Conservation (phyloP, 2,329 filamentous ascomycete species). For the Sarocladiaceae sp. region DNA sequence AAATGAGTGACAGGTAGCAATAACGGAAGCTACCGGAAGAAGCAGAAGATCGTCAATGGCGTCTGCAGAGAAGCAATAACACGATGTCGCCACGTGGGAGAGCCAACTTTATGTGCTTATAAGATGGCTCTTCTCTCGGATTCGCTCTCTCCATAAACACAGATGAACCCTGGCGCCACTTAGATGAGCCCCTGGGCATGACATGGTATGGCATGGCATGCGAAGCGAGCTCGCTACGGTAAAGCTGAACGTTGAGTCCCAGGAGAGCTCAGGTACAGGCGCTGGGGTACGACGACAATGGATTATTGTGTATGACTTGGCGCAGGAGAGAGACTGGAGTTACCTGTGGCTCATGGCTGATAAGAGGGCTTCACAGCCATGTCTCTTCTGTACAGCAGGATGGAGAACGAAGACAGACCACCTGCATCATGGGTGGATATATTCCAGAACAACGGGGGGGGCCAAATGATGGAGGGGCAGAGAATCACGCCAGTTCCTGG, state of each 20-base stretch:
- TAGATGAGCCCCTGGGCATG: neutral
- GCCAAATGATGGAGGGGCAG: neutral
- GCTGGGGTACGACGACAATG: no score
- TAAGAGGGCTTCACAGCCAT: neutral
- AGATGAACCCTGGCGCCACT: neutral
- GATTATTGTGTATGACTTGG: no score
- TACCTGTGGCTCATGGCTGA: neutral
- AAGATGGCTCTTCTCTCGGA: no score
- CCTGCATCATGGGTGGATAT: slow-evolving; percentile 5
- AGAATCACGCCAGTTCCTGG: neutral
- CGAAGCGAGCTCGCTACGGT: neutral
- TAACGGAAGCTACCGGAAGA: neutral
- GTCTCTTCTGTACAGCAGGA: neutral
- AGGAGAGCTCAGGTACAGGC: no score
- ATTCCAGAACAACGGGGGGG: neutral
- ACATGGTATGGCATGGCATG: neutral
- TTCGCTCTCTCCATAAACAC: no score
- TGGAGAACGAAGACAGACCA: neutral
- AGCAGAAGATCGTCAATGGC: slow-evolving; percentile 6
- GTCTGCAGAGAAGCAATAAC: neutral
- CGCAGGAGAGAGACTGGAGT: no score
- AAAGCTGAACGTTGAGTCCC: neutral
- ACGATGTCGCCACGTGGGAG: slow-evolving; percentile 1
- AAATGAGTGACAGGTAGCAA: neutral
- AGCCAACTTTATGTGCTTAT: neutral